Evolutionary conservation across 179 eudicot species (phyloP).

Genomic region (Carnegiea gigantea): DNA sequence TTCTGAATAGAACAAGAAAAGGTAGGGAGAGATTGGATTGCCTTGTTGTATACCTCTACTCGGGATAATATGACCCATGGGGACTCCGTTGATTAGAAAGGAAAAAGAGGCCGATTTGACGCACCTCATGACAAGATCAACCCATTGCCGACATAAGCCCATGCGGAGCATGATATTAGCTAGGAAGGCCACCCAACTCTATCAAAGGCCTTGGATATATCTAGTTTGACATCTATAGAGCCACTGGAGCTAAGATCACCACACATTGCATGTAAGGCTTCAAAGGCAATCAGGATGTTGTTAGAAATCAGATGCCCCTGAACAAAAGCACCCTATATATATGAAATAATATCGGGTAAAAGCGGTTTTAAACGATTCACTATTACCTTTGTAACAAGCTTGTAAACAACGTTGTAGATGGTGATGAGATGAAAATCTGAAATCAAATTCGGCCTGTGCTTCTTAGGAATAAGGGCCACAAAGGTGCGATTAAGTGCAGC

Average conservation of each 20-base stretch:
- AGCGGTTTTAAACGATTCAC: background rate
- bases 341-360: background rate
- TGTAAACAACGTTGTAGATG: background rate
- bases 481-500: background rate
- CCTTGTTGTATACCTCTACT: too few relatives aligned
- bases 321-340: background rate
- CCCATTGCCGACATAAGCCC: too few relatives aligned
- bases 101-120: too few relatives aligned
- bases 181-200: too few relatives aligned
- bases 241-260: background rate
- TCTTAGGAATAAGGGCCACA: background rate
- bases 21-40: too few relatives aligned
- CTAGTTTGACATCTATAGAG: background rate
- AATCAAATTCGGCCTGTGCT: background rate
- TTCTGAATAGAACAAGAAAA: too few relatives aligned
- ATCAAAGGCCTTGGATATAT: too few relatives aligned
- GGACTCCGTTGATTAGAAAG: too few relatives aligned
- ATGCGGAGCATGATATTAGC: too few relatives aligned
- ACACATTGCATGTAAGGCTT: background rate
- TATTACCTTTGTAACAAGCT: background rate
- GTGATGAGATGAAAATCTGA: background rate
- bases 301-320: background rate
- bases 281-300: background rate
- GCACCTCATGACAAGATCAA: too few relatives aligned
- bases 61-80: too few relatives aligned